Percentiles rank a stretch among this genome's conserved stretches.
Evolutionary conservation across 2,329 filamentous ascomycete species (phyloP).

Genomic region (Diaporthe ampelina): DNA sequence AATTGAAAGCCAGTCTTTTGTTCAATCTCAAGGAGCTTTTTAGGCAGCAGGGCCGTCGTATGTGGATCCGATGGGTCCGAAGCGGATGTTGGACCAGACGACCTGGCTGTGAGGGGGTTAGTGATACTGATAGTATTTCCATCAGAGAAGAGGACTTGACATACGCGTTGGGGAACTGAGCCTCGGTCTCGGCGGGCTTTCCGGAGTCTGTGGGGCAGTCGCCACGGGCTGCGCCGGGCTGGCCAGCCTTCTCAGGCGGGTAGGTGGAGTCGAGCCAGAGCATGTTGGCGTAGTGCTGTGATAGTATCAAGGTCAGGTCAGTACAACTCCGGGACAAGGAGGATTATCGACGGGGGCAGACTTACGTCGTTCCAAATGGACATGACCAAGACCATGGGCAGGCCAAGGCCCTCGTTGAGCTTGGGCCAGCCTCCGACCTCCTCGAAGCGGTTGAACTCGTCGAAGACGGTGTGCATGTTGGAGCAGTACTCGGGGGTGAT

Average conservation of each 20-base stretch:
- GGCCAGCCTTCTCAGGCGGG: slow-evolving; percentile 60
- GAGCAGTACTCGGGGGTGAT: slow-evolving; percentile 69
- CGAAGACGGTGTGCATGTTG: slow-evolving; percentile 66
- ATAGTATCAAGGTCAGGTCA: not conserved
- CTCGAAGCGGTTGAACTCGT: slow-evolving; percentile 64
- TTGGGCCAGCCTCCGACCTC: slow-evolving; percentile 65
- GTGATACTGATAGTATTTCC: not conserved
- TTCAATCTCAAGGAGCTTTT: not conserved
- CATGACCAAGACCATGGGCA: slow-evolving; percentile 75
- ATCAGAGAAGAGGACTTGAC: not conserved
- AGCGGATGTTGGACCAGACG: slow-evolving; percentile 45
- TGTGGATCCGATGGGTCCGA: slow-evolving; percentile 44
- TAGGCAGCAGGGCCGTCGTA: slow-evolving; percentile 42
- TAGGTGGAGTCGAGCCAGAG: slow-evolving; percentile 72
- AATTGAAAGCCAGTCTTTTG: slow-evolving; percentile 17
- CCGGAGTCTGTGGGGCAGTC: slow-evolving; percentile 57
- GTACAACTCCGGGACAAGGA: not conserved
- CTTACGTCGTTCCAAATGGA: slow-evolving; percentile 69
- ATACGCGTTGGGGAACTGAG: slow-evolving; percentile 39
- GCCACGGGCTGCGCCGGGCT: slow-evolving; percentile 59
- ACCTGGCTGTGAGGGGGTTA: slow-evolving; percentile 41
- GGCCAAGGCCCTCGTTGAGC: slow-evolving; percentile 65
- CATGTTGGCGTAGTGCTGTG: slow-evolving; percentile 68
- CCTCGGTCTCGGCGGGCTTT: slow-evolving; percentile 55
- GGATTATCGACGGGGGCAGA: not conserved